Evolutionary conservation across 2,329 filamentous ascomycete species (phyloP), one percentile per base, ranked within the genome.

Genomic region (Scorias spongiosa): DNA sequence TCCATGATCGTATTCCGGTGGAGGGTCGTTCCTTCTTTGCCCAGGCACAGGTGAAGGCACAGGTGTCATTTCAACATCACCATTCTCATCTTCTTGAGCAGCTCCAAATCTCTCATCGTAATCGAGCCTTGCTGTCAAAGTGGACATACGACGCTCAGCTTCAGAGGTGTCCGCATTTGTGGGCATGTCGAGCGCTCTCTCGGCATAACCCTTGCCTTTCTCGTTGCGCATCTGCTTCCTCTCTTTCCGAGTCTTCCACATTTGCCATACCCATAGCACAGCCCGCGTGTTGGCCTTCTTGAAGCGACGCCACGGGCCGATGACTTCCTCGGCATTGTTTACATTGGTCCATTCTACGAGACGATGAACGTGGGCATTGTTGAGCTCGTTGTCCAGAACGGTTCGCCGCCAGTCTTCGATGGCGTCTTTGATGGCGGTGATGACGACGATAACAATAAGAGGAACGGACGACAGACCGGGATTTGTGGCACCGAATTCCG

Each of bases 321-420:
- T 74, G 49, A 85, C 80, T 55, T 95, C 89, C 52, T 87, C 84
- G 34, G 82, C 78, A 11, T 88, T 85, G 54, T 98, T 98, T 54
- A 95, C 87, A 54, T 98, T 98, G 52, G 81, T 74, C 80, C 84
- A 96, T 49, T 88, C 81, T 10, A 86, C 71, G 15, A 98, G 70
- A 46, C 89, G 79, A 63, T 98, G 89, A 9, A 96, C 85, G 0
- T 88, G 84, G 2, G 91, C 91, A 59, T 98, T 96, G 66, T 98
- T 98, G 49, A 98, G 72, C 56, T 94, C 84, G 51, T 81, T 93
- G 60, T 98, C 91, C 38, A 95, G 78, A 37, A 87, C 71, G 0
- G 89, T 96, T 64, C 91, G 75, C 54, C 91, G 76, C 70, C 86
- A 96, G 66, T 98, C 91, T 65, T 98, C 91, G 50, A 96, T 81